Evolutionary conservation across 202 grass and related monocot genomes (phyloP), one percentile per base, ranked within the genome.

Genomic region (Hordeum pubiflorum): DNA sequence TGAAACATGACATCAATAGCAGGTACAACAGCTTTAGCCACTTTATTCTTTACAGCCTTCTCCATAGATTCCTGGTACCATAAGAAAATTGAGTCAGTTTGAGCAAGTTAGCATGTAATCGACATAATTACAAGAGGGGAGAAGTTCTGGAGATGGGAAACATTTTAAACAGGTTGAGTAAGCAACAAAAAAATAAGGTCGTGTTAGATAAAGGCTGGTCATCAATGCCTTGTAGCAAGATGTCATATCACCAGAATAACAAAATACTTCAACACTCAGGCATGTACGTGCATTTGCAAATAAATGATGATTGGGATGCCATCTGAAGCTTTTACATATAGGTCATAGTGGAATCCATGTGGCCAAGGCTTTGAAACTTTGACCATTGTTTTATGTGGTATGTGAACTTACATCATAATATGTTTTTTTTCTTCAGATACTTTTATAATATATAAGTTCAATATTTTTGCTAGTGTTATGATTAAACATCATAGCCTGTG

Each of bases 1-100:
- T 95, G 96, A 95, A 98, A 98, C 96, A 98, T 98, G 65, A 98
- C 92, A 88, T 98, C 96, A 83, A 98, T 98, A 74, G 96, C 96
- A 75, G 96, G 96, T 27, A 98, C 96, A 86, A 98, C 96, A 72
- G 96, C 96, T 89, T 98, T 98, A 69, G 96, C 92, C 70, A 98
- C 96, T 93, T 98, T 98, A 69, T 91, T 91, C 83, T 98, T 98
- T 75, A 98, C 79, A 48, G 92, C 96, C 74, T 98, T 98, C 80
- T 98, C 96, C 96, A 98, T 98, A 31, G 92, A 88, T 91, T 98
- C 96, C 96, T 98, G 80, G 66, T 10, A 64, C 72, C 65, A 85
- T 54, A 75, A 55, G 50, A 27, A 82, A 29, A 79, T 55, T n/a
- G 41, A 68, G 1, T 38, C 43, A 1, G 21, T 24, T 68, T 74